These are phyloP conservation scores for Phlyctochytrium planicorne DNA, from an alignment of 192 early-diverging fungal species.

Conservation along the genomic window DNA sequence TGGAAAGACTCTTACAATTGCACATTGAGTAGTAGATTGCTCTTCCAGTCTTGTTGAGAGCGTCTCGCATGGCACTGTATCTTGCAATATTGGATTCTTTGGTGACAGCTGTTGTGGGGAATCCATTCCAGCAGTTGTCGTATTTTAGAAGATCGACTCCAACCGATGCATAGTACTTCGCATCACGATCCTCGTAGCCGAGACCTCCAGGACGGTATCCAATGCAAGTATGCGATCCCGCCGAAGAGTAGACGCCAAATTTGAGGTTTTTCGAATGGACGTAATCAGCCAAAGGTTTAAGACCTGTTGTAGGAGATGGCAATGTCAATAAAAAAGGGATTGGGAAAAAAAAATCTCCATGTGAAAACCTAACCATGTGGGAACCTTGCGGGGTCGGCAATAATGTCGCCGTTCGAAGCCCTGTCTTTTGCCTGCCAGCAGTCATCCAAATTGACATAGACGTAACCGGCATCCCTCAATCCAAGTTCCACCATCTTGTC, in stretches of 20 bases:
- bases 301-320: slow-evolving; percentile 52
- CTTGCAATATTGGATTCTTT: slow-evolving; percentile 15
- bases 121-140: slow-evolving; percentile 57
- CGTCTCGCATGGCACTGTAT: slow-evolving; percentile 40
- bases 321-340: too few relatives aligned
- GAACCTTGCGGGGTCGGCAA: slow-evolving; percentile 46
- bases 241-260: slow-evolving; percentile 43
- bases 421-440: slow-evolving; percentile 53
- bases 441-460: slow-evolving; percentile 58
- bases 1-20: too few relatives aligned
- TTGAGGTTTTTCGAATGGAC: slow-evolving; percentile 49
- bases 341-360: too few relatives aligned
- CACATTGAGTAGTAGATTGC: slow-evolving; percentile 47
- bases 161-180: slow-evolving; percentile 49
- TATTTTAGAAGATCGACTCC: slow-evolving; percentile 62
- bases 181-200: slow-evolving; percentile 46
- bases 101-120: slow-evolving; percentile 31
- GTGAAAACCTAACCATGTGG: too few relatives aligned
- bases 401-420: slow-evolving; percentile 21
- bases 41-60: slow-evolving; percentile 45
- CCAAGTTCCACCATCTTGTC: not conserved
- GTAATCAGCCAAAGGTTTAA: slow-evolving; percentile 48
- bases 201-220: slow-evolving; percentile 47
- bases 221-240: slow-evolving; percentile 53
- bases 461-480: slow-evolving; percentile 47